phyloP scores from a whole-genome alignment of 768 basidiomycete species.

The Russula sp. region DNA sequence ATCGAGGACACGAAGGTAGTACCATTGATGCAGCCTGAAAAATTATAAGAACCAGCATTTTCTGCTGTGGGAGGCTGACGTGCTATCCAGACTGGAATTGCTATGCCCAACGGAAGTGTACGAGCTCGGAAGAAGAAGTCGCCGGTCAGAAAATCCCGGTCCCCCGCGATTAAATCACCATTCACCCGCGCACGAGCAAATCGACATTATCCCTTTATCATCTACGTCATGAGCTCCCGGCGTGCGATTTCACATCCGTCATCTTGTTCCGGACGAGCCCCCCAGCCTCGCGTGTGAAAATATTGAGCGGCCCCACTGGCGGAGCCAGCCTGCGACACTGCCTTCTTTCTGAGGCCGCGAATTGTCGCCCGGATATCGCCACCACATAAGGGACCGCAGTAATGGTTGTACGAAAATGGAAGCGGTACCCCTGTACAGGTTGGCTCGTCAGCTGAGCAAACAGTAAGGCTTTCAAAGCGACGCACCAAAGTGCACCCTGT shows the following conservation, averaged over 20 bases:
- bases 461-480: not conserved
- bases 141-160: not conserved
- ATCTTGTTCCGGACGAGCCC: constrained; percentile 4
- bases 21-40: not conserved
- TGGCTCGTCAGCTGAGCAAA: not conserved
- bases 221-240: not conserved
- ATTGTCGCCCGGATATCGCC: not conserved
- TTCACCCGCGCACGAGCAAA: not conserved
- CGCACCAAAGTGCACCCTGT: constrained; percentile 68
- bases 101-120: not conserved
- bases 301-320: constrained; percentile 20
- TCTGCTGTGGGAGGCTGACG: not conserved
- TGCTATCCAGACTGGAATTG: not conserved
- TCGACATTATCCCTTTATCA: not conserved
- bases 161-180: not conserved
- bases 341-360: constrained; percentile 8
- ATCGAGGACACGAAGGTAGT: not conserved
- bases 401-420: constrained; percentile 20
- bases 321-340: constrained; percentile 16
- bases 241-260: not conserved
- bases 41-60: not conserved
- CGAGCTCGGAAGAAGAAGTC: not conserved
- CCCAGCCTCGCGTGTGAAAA: not conserved
- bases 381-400: not conserved
- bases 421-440: constrained; percentile 16